Evolutionary conservation across 495 filamentous ascomycete species (phyloP).

Genomic region (Pyrenula massariospora): DNA sequence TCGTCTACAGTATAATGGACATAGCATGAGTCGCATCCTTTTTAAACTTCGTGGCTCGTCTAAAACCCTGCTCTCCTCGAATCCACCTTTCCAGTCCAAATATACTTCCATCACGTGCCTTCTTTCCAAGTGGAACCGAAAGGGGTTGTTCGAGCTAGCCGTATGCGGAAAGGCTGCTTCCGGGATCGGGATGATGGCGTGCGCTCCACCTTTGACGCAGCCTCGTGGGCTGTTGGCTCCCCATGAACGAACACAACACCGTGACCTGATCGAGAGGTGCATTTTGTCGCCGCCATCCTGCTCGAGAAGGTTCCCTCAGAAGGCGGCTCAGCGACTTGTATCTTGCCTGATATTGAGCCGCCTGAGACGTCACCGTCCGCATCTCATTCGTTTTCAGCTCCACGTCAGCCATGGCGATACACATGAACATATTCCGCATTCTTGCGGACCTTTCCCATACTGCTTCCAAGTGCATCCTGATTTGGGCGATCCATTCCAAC

Average conservation of each 20-base stretch:
- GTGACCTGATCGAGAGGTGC: background rate
- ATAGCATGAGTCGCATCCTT: too few species aligned
- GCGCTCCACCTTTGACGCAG: too few species aligned
- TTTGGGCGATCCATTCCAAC: constrained; percentile 84
- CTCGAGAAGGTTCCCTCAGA: background rate
- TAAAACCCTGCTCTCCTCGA: background rate
- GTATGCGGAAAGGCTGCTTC: too few species aligned
- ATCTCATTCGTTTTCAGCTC: too few species aligned
- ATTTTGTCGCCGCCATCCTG: background rate
- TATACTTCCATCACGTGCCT: background rate
- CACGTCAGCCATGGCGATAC: background rate
- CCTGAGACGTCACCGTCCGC: too few species aligned
- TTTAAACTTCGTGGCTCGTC: too few species aligned
- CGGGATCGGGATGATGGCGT: too few species aligned
- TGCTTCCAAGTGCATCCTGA: constrained; percentile 74
- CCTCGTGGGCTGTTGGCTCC: too few species aligned
- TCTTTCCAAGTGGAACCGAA: background rate
- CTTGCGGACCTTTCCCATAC: constrained; percentile 75
- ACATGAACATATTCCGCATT: constrained; percentile 61
- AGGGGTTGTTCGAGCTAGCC: too few species aligned
- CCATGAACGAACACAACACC: background rate
- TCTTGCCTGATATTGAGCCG: too few species aligned
- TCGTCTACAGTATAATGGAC: too few species aligned
- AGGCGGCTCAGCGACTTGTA: too few species aligned
- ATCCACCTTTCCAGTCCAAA: background rate